Base-by-base conservation (phyloP, 2,329 filamentous ascomycete genomes). In the Botrytis tulipae region DNA sequence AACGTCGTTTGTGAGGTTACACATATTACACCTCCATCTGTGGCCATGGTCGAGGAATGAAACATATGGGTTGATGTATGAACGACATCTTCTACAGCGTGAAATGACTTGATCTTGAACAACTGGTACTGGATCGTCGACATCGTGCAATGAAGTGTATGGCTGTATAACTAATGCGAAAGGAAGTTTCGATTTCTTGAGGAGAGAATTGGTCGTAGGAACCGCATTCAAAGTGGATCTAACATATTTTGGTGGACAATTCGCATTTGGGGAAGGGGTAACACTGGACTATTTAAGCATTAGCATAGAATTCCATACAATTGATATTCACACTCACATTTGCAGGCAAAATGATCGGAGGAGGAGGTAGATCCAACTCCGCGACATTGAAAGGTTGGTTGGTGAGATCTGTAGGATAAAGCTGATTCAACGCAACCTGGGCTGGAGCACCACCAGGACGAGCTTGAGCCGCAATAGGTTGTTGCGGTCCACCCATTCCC, bases 1-100 rank as follows among this genome's bases (percentile, higher is more conserved):
- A 57, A 98, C 95, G 79, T 99, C 96, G 82, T 99, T 99, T 78
- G 95, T 98, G 77, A 99, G 87, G 83, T 97, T 98, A 84, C 96
- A 99, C 95, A 99, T 98, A 84, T 99, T 99, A 86, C 96, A 99
- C 80, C 95, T 92, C 96, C 96, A 99, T 81, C 96, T 90, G 84
- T 99, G 96, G 65, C 96, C 96, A 81, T 98, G 94, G 80, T 99
- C 96, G 75, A 99, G 86, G 85, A 99, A 99, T 65, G 93, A 94
- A 74, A 97, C 96, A 79, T 95, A 99, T 20, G 96, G 95, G 82
- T 98, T 98, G 86, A 98, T 98, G 83, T 98, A 98, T 73, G 95
- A 96, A 78, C 96, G 89, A 84, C 96, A 99, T 84, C 96, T 91
- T 83, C 96, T 90, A 86, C 96, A 99, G 80, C 96, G 91, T 73